phyloP scores from a whole-genome alignment of 129 eudicot genomes.

The Heracleum sosnowskyi region DNA sequence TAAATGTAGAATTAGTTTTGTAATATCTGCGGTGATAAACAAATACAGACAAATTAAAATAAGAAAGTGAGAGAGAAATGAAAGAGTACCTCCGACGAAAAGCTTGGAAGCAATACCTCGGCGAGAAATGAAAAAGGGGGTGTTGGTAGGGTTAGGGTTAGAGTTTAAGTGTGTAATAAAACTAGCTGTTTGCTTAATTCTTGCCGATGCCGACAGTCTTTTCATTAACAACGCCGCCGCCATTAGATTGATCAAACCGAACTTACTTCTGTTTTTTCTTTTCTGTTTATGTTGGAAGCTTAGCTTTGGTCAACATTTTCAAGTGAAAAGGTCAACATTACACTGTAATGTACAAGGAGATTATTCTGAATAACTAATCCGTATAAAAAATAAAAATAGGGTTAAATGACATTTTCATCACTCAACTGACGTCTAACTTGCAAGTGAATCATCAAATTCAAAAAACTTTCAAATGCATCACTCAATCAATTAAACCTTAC shows the following conservation, averaged over 20 bases:
- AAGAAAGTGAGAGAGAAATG: not conserved
- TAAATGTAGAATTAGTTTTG: not conserved
- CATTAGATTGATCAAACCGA: not conserved
- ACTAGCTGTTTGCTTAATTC: not conserved
- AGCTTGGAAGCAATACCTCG: conserved; percentile 89
- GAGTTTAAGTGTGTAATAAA: conserved; percentile 20
- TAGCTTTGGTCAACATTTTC: too few relatives aligned
- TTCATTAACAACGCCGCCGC: conserved; percentile 46
- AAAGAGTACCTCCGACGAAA: conserved; percentile 59
- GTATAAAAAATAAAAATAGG: too few relatives aligned
- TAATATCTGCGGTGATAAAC: not conserved
- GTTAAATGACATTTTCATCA: too few relatives aligned
- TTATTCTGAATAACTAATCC: too few relatives aligned
- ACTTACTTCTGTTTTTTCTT: not conserved
- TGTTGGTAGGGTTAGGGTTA: conserved; percentile 8
- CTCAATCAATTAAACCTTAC: too few relatives aligned
- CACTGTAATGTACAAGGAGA: too few relatives aligned
- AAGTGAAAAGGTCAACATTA: too few relatives aligned
- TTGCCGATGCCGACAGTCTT: conserved; percentile 16
- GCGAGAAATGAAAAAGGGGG: conserved; percentile 35
- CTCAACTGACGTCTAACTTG: too few relatives aligned
- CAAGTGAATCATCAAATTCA: too few relatives aligned
- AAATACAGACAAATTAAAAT: not conserved
- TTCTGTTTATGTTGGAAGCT: not conserved
- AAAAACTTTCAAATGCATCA: too few relatives aligned